Base-by-base conservation (phyloP, 1,284 basidiomycete species). In the Quambalaria eucalypti region DNA sequence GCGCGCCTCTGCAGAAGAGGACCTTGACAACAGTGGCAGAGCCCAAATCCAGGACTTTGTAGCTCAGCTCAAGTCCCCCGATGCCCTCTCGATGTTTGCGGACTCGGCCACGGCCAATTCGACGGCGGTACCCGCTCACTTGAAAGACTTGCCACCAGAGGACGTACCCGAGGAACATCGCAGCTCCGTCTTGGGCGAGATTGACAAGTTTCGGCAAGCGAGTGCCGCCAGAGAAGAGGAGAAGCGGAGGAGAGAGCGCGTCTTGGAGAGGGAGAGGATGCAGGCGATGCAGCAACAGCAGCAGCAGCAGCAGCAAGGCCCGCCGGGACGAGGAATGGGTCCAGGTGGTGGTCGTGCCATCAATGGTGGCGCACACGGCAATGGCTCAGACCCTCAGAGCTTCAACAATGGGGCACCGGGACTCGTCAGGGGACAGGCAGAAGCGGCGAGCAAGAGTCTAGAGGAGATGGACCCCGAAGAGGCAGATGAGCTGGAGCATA, bases 111-210 rank as follows among this genome's bases (percentile, higher is more conserved):
- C 68, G 10, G 59, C 38, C 2, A 59, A 64, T 9, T 58, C 58
- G n/a, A 69, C 63, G 69, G 83, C 89, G 60, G 89, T 96, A 30
- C 91, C 92, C 9, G 88, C 89, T 5, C 92, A 96, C 78, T 81
- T 97, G 25, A 89, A 92, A 76, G 91, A 96, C 76, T 80, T 97
- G 31, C 87, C 92, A 71, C 89, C 92, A 78, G 88, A 89, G 50
- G 91, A 96, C 71, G 81, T 97, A 28, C 91, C 91, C n/a, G 91
- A 93, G 77, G 87, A 88, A 1, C 90, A 92, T 76, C 86, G 91
- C 23, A 90, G 87, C 1, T 85, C 88, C 29, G 91, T 97, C 54
- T 86, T 96, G 56, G 88, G 86, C 31, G 91, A 96, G 74, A 97
- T 97, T 59, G 90, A 90, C 0, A 86, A 90, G 67, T 96, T 75